Conservation (phyloP, 805 yeast genomes). For the Metschnikowia cubensis region DNA sequence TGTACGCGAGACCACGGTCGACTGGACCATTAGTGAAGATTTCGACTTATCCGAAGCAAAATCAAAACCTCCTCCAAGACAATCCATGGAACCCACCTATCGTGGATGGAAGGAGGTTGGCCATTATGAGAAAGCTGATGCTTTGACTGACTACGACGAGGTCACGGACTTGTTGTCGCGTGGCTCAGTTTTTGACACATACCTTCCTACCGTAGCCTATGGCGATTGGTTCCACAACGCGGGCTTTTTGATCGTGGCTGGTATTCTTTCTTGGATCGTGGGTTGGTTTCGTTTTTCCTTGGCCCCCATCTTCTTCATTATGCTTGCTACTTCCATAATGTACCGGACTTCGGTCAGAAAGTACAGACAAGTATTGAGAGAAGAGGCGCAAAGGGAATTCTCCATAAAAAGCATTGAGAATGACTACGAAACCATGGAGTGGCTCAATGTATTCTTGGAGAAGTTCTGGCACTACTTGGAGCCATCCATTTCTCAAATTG, state of each 20-base stretch:
- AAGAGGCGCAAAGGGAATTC: slow-evolving; percentile 80
- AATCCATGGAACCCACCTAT: slow-evolving; percentile 60
- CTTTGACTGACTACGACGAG: slow-evolving; percentile 64
- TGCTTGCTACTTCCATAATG: slow-evolving; percentile 56
- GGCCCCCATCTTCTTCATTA: slow-evolving; percentile 76
- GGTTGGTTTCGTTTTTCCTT: slow-evolving; percentile 76
- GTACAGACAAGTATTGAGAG: slow-evolving; percentile 70
- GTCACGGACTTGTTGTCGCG: slow-evolving; percentile 63
- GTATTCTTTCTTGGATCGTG: slow-evolving; percentile 67
- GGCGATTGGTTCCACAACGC: slow-evolving; percentile 97
- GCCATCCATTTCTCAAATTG: slow-evolving; percentile 83
- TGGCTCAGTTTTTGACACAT: slow-evolving; percentile 70
- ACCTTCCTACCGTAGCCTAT: slow-evolving; percentile 68
- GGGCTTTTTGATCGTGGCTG: slow-evolving; percentile 65
- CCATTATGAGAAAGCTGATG: slow-evolving; percentile 72
- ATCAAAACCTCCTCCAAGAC: slow-evolving; percentile 42
- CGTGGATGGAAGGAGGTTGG: slow-evolving; percentile 96
- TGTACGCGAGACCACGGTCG: slow-evolving; percentile 13
- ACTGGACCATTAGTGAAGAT: slow-evolving; percentile 36
- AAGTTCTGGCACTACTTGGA: slow-evolving; percentile 91
- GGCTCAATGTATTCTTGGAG: slow-evolving; percentile 86
- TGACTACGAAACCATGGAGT: slow-evolving; percentile 91
- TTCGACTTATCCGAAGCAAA: slow-evolving; percentile 30
- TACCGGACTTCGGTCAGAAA: slow-evolving; percentile 83
- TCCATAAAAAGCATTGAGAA: slow-evolving; percentile 76